Evolutionary conservation across 257 asterid species (phyloP), one percentile per base, ranked within the genome.

Genomic region (Solanum etuberosum): DNA sequence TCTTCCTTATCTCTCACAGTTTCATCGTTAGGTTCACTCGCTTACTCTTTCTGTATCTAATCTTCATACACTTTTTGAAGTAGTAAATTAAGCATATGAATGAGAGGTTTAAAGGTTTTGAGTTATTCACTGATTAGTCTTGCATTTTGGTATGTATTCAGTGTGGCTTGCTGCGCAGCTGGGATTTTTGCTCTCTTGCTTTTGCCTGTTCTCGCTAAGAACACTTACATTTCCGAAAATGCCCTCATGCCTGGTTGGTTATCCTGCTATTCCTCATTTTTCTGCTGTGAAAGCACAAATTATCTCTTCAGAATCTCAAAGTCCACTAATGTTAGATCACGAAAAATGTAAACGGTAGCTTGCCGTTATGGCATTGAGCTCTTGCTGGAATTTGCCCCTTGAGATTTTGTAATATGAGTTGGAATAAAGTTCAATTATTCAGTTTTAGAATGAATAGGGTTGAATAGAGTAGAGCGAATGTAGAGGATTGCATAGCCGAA

Each of bases 221-320:
- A 90, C 92, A 95, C 99, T 46, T 96, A 96, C 89, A 89, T 96
- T 61, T 95, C 98, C 31, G 99, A 97, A 91, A 97, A 97, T 88
- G 99, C 99, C 35, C 92, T 97, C 82, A 97, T 97, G 98, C 99
- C 99, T 86, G 98, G 99, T 97, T 48, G 32, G 98, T 90, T 76
- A 42, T 31, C 43, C 38, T 70, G 29, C 54, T 54, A 51, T 72
- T 86, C n/a, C 20, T 67, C 77, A 9, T 51, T 71, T n/a, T 10
- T 42, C 18, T 51, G 48, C 34, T 18, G 82, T 67, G 2, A 42
- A 46, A 21, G 74, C 78, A 71, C 74, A 14, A 29, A 3, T 71
- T 31, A 3, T 70, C 35, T 31, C 77, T 35, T 70, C 77, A 70
- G 42, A 68, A 31, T 68, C n/a, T 70, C 77, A 9, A 31, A 70